phyloP scores from a whole-genome alignment of 2,329 filamentous ascomycete species.

The Cadophora luteo-olivacea region DNA sequence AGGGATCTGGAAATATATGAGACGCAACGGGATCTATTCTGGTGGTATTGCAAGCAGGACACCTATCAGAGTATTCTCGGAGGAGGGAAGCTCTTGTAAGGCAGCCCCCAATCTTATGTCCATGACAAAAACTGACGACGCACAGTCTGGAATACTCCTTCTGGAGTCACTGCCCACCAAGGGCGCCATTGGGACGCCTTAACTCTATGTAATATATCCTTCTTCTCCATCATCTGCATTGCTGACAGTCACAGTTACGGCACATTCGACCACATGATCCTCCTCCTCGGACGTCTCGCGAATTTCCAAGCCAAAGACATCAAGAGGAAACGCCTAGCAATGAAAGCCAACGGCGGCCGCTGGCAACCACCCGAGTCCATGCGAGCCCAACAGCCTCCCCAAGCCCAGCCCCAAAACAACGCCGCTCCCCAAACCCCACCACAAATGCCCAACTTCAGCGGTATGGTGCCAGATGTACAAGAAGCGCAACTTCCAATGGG shows the following conservation, averaged over 20 bases:
- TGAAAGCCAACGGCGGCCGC: slow-evolving; percentile 57
- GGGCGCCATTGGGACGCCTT: slow-evolving; percentile 77
- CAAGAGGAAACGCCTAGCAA: slow-evolving; percentile 74
- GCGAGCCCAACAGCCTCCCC: slow-evolving; percentile 20
- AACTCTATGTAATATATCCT: slow-evolving; percentile 68
- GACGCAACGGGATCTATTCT: slow-evolving; percentile 84
- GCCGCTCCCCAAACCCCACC: slow-evolving; percentile 28
- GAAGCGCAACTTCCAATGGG: slow-evolving; percentile 43
- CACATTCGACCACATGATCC: slow-evolving; percentile 84
- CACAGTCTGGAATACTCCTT: slow-evolving; percentile 69
- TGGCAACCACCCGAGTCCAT: slow-evolving; percentile 43
- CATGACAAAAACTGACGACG: slow-evolving; percentile 21
- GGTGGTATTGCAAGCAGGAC: slow-evolving; percentile 97
- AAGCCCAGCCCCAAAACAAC: slow-evolving; percentile 15
- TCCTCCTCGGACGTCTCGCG: slow-evolving; percentile 80
- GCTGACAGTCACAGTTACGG: slow-evolving; percentile 68
- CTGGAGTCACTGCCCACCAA: slow-evolving; percentile 88
- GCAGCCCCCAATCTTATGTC: slow-evolving; percentile 33
- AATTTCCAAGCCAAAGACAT: slow-evolving; percentile 82
- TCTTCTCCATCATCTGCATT: neutral
- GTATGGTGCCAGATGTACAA: slow-evolving; percentile 42
- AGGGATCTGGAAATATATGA: slow-evolving; percentile 81
- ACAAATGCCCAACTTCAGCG: slow-evolving; percentile 39
- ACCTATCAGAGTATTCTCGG: slow-evolving; percentile 89
- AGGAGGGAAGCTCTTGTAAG: slow-evolving; percentile 84